A percentile compares a stretch with the other conserved stretches of the same genome.
Conservation (phyloP, 208 protist species). For the Acanthamoeba sp. region DNA sequence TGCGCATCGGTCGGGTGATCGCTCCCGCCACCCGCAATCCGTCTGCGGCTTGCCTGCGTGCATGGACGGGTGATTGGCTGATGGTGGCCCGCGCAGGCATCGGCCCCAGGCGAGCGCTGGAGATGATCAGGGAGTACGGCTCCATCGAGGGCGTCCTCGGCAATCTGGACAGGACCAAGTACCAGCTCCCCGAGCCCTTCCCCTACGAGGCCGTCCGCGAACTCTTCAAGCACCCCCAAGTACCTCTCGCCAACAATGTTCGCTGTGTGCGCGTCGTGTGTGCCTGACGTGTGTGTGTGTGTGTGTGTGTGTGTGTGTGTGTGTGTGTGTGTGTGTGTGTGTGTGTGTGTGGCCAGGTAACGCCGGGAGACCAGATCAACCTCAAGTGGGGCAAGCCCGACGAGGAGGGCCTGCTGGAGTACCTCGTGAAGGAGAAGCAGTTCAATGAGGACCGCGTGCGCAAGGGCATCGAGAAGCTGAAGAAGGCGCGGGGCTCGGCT, state of each 20-base stretch:
- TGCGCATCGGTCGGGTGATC: no score
- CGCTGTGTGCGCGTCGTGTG: not conserved
- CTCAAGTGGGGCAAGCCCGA: slow-evolving; percentile 95
- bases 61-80: not conserved
- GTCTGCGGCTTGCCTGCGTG: no score
- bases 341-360: slow-evolving; percentile 89
- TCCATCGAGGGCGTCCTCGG: slow-evolving; percentile 96
- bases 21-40: no score
- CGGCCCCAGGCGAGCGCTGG: slow-evolving; percentile 96
- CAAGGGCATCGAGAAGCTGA: slow-evolving; percentile 86
- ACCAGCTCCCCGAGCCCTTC: slow-evolving; percentile 93
- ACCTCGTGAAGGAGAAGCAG: slow-evolving; percentile 97
- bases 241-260: slow-evolving; percentile 78
- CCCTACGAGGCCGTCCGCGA: slow-evolving; percentile 92
- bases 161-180: slow-evolving; percentile 81
- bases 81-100: slow-evolving; percentile 90
- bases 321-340: not conserved
- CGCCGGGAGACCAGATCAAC: slow-evolving; percentile 75
- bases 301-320: not conserved
- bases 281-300: no score
- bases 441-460: slow-evolving; percentile 93
- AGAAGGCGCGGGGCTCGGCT: slow-evolving; percentile 81
- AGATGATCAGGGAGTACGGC: slow-evolving; percentile 96
- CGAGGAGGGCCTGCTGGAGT: slow-evolving; percentile 97
- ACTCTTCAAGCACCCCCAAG: slow-evolving; percentile 95